Base-by-base conservation (phyloP, 2,329 filamentous ascomycete species). In the Epichloe gansuensis region DNA sequence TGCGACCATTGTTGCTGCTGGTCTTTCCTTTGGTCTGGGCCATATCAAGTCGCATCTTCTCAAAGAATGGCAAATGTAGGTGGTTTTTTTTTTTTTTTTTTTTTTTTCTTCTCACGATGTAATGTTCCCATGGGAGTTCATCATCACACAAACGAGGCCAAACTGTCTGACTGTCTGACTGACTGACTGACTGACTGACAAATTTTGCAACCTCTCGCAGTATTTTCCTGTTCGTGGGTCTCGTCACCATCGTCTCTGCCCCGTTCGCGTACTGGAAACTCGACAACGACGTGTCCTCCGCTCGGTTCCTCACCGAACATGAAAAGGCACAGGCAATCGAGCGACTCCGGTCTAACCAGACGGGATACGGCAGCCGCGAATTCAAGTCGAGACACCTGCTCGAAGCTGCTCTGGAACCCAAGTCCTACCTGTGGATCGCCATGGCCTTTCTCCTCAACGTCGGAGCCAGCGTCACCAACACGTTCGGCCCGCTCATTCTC, bases 311-410 rank as follows among this genome's bases (percentile, higher is more conserved):
- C 28, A 84, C 72, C 7, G 76, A 83, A 50, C 74, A 80, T 46
- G 87, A 91, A 58, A 80, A 81, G 12, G 64, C 81, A 0, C 73
- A 88, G 43, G 85, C 83, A 0, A 71, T 90, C 28, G 86, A 88
- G 57, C 76, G 87, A 0, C 79, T 91, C 5, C 75, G 86, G 0
- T 74, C 81, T 23, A 91, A 91, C 59, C 81, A 88, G 63, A 87
- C 87, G 55, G 87, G 87, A 0, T 82, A 86, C 15, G 84, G 83
- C 1, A 85, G 81, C 55, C 81, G 82, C 57, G 75, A 85, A 56
- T 86, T 84, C 67, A 85, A 85, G 57, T 72, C 76, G 69, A 74
- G 77, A 23, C 88, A 93, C 56, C 70, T 85, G 1, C 71, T 76
- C 15, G 75, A 80, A 54, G 64, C 69, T 0, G 58, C 71, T 3